Conservation (phyloP, 306 rosid species). For the Acacia acuminata region DNA sequence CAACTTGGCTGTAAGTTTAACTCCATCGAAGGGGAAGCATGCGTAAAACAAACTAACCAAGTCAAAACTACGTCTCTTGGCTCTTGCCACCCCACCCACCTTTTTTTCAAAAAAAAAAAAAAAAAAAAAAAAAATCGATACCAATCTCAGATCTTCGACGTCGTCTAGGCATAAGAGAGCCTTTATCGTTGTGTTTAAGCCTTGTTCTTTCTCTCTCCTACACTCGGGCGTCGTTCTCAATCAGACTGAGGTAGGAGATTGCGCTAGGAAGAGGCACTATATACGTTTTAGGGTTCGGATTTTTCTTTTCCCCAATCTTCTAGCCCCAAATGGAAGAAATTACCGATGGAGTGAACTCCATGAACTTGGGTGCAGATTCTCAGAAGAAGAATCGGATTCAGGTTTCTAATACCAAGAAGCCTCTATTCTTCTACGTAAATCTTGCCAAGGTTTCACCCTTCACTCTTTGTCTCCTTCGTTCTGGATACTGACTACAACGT, state of each 20-base stretch:
- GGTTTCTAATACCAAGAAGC: conserved; percentile 50
- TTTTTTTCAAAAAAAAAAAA: too few relatives aligned
- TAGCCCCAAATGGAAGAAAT: conserved; percentile 54
- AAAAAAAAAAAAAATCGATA: too few relatives aligned
- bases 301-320: neutral
- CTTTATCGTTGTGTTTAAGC: neutral
- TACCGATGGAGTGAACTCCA: conserved; percentile 56
- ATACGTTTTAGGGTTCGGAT: conserved; percentile 30
- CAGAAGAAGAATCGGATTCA: conserved; percentile 68
- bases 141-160: neutral
- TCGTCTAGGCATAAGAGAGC: neutral
- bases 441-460: conserved; percentile 52
- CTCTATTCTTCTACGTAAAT: conserved; percentile 56
- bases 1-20: too few relatives aligned
- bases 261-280: neutral
- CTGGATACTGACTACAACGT: neutral
- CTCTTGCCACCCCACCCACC: too few relatives aligned
- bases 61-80: too few relatives aligned
- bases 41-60: too few relatives aligned
- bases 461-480: neutral
- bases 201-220: neutral
- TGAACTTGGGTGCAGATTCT: conserved; percentile 38
- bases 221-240: neutral
- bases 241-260: neutral
- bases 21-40: too few relatives aligned